Conservation (phyloP, 805 yeast species). For the Yarrowia sp. region DNA sequence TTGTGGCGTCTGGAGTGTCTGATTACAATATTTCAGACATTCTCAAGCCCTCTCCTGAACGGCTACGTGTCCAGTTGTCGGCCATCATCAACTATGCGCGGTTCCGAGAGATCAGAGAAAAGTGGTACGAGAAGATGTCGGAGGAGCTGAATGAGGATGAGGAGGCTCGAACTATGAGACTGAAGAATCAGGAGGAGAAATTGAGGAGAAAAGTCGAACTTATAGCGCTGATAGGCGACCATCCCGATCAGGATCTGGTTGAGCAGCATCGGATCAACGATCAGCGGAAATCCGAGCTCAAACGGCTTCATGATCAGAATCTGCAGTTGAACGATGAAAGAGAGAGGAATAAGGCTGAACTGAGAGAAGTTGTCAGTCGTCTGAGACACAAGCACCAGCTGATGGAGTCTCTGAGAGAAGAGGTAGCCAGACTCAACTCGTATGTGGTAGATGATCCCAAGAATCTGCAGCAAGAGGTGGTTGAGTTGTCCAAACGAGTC, state of each 20-base stretch:
- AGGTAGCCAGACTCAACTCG: conserved; percentile 2
- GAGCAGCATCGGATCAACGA: conserved; percentile 24
- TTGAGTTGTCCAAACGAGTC: conserved; percentile 5
- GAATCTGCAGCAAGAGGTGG: conserved; percentile 11
- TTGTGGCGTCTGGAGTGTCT: conserved; percentile 28
- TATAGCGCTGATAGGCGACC: background rate
- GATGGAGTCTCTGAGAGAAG: conserved; percentile 24
- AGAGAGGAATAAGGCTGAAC: conserved; percentile 13
- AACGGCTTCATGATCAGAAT: conserved; percentile 13
- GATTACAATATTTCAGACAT: conserved; percentile 36
- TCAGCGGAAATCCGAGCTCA: conserved; percentile 6
- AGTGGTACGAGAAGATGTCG: conserved; percentile 33
- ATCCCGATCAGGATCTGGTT: conserved; percentile 9
- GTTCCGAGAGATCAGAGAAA: conserved; percentile 24
- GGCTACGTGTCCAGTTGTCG: conserved; percentile 24
- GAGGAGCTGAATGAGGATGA: conserved; percentile 34
- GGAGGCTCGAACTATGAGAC: background rate
- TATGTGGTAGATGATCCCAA: conserved; percentile 32
- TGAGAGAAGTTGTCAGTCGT: conserved; percentile 7
- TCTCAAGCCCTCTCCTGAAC: conserved; percentile 25
- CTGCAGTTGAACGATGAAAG: conserved; percentile 24
- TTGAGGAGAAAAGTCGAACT: conserved; percentile 15
- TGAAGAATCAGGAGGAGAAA: conserved; percentile 26
- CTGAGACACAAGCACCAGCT: conserved; percentile 25
- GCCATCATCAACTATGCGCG: conserved; percentile 38